Conservation (phyloP, 257 asterid genomes). For the Primulina tabacum region DNA sequence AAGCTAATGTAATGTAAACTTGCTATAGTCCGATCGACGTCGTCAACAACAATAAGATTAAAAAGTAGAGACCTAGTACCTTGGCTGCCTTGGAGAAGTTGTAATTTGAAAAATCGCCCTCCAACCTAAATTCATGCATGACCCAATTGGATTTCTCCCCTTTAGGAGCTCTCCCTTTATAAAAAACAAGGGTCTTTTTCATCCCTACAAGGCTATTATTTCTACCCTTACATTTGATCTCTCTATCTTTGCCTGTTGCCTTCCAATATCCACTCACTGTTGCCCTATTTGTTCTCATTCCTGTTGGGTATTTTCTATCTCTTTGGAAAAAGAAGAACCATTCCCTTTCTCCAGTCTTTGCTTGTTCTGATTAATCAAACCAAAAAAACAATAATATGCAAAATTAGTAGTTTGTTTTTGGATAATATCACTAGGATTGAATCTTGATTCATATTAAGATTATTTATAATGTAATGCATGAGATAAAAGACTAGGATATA, state of each 20-base stretch:
- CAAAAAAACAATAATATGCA: neutral
- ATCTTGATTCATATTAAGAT: too few relatives aligned
- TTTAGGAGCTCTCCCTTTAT: constrained; percentile 89
- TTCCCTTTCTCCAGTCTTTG: constrained; percentile 76
- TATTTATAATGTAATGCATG: too few relatives aligned
- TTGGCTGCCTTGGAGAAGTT: constrained; percentile 61
- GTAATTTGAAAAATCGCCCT: constrained; percentile 53
- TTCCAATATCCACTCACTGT: constrained; percentile 84
- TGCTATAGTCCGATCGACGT: neutral
- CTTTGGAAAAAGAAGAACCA: constrained; percentile 75
- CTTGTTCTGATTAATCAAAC: constrained; percentile 46
- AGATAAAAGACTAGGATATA: too few relatives aligned
- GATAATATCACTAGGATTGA: neutral
- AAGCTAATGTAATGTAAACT: neutral
- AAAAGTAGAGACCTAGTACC: constrained; percentile 31
- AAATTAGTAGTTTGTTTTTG: neutral
- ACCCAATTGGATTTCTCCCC: constrained; percentile 83
- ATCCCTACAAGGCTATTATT: constrained; percentile 59
- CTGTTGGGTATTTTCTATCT: constrained; percentile 83
- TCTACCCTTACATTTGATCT: constrained; percentile 46
- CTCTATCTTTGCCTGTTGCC: constrained; percentile 88
- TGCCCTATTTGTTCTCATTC: constrained; percentile 82
- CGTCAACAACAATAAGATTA: too few relatives aligned
- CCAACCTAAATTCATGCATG: constrained; percentile 78
- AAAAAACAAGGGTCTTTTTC: constrained; percentile 91